Evolutionary conservation across 495 filamentous ascomycete genomes (phyloP), one percentile per base, ranked within the genome.

Genomic region (Hypoxylon lenormandii): DNA sequence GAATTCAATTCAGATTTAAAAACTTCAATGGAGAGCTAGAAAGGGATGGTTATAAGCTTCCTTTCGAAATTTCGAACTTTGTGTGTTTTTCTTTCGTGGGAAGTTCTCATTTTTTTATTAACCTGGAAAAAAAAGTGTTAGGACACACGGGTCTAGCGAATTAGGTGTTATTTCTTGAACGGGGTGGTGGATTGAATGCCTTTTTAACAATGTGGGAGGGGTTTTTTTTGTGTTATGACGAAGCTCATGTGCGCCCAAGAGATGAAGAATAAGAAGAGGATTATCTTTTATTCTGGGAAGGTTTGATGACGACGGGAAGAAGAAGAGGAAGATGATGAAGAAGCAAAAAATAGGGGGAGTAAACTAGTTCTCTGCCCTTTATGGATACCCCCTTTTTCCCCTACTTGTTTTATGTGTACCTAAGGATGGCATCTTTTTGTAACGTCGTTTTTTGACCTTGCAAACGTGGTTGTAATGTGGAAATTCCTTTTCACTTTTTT

Each of bases 371-470:
- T 46, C 65, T 57, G 38, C 15, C 42, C 51, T 63, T 63, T 42
- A 63, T 69, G 59, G 66, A 69, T 69, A 69, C 66, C 66, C 66
- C 53, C 51, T 64, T 53, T 21, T 5, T 16, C 50, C 60, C 55
- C 43, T 38, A 23, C 46, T 37, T 43, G 45, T 59, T 49, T 64
- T 64, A 62, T 28, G 51, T n/a, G n/a, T n/a, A n/a, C n/a, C n/a
- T 62, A 43, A 50, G 37, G 13, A 38, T 38, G 37, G 57, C 51
- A 6, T 43, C 26, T 21, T 26, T 13, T 49, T 46, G 38, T n/a
- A n/a, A n/a, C n/a, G 23, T 5, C 37, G 8, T 4, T 5, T 8
- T 61, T 53, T 21, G 19, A 19, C 37, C 21, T 52, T 49, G 30
- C 30, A 7, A 33, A 57, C 22, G 30, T 15, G 28, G 51, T 15